These are phyloP conservation scores for Eucalyptus decipiens DNA, from an alignment of 345 rosid genomes.

Conservation along the genomic window DNA sequence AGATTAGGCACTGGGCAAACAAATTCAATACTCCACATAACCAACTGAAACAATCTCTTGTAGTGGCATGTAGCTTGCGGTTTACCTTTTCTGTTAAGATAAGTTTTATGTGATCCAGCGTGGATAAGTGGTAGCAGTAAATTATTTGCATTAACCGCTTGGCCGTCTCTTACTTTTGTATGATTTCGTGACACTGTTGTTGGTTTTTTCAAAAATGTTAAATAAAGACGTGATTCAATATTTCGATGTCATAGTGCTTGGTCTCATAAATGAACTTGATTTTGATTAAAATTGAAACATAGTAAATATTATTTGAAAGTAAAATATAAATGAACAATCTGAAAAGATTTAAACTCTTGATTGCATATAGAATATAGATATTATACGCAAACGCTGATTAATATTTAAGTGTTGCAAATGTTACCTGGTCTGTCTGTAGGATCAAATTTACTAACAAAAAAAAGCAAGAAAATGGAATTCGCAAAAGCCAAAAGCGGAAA, in stretches of 20 bases:
- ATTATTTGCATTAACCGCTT: not conserved
- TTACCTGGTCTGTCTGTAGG: not conserved
- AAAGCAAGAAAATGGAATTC: not conserved
- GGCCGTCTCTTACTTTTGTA: not conserved
- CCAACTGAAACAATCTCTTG: not conserved
- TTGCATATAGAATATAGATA: not conserved
- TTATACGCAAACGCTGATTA: not conserved
- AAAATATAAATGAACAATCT: not conserved
- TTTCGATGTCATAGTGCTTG: not conserved
- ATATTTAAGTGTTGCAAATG: not conserved
- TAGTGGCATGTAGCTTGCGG: not conserved
- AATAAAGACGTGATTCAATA: not conserved
- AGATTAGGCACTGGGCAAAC: not conserved
- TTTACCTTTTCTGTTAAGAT: not conserved
- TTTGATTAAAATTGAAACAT: not conserved
- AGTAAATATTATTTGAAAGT: not conserved
- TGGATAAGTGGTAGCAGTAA: not conserved
- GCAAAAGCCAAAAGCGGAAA: not conserved
- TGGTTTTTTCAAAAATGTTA: not conserved
- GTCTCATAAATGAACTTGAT: not conserved
- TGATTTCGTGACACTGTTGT: not conserved
- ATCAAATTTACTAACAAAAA: not conserved
- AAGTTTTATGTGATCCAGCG: not conserved
- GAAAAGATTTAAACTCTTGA: not conserved
- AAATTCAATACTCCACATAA: not conserved